phyloP scores from a whole-genome alignment of 139 green algal genomes.

The Chlorella sp. region DNA sequence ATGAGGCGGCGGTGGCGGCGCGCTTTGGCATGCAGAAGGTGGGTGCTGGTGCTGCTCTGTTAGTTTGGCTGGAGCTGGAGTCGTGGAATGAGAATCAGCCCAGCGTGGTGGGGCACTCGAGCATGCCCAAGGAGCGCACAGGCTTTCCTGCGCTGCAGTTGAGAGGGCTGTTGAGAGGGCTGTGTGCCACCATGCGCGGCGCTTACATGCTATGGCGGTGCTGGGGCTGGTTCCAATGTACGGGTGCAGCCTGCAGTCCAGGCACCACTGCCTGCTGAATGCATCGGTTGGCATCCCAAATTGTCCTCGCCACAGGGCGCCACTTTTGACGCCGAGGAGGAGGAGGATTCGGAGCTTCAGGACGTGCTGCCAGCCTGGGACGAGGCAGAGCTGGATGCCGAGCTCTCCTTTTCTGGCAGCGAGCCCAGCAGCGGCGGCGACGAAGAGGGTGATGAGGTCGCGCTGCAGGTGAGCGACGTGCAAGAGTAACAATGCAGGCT shows the following conservation, averaged over 20 bases:
- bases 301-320: background rate
- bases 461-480: background rate
- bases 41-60: background rate
- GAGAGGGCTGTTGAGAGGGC: too few relatives aligned
- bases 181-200: too few relatives aligned
- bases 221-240: too few relatives aligned
- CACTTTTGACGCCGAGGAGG: background rate
- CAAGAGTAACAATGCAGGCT: background rate
- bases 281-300: too few relatives aligned
- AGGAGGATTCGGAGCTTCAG: background rate
- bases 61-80: too few relatives aligned
- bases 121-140: too few relatives aligned
- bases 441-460: background rate
- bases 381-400: background rate
- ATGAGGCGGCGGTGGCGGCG: background rate
- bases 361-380: background rate
- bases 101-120: too few relatives aligned
- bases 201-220: too few relatives aligned
- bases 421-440: background rate
- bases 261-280: too few relatives aligned
- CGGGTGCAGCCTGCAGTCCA: too few relatives aligned
- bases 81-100: too few relatives aligned
- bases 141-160: too few relatives aligned
- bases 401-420: background rate
- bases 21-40: conserved; percentile 19